Base-by-base conservation (phyloP, 2,329 filamentous ascomycete genomes). In the Fusarium coffeatum region DNA sequence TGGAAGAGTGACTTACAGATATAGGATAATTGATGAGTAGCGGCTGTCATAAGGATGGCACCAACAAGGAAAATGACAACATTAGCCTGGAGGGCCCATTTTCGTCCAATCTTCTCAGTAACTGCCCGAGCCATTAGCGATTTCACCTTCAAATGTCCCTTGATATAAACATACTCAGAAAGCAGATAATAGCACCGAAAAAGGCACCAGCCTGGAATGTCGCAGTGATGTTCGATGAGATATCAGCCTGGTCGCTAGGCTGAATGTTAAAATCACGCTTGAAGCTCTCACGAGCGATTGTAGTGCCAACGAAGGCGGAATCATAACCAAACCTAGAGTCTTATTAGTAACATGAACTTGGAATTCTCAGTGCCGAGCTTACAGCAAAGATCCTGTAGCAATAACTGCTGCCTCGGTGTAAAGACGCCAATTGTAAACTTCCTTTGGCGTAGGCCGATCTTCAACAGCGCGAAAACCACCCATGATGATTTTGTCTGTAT, bases 401-500 rank as follows among this genome's bases (percentile, higher is more conserved):
- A 86, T 85, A 30, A 86, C 78, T n/a, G 81, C 72, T 0, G 83
- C 81, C 48, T 84, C 81, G 8, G 76, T 78, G 69, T 87, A 87
- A 23, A 87, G 76, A 6, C 82, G 79, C 82, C 82, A 84, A 66
- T 86, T 87, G 76, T 86, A 86, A 67, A 87, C 85, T 76, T 86
- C 84, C 62, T 82, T 80, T 22, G 86, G 86, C 66, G 85, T 88
- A 27, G 85, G 85, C 69, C 86, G 80, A 74, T 88, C 86, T 73
- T 87, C 86, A 40, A 84, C 82, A 40, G 84, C 84, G 53, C 82
- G 81, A 69, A 84, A 76, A 28, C 79, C 78, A 58, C 76, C 78
- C 79, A 81, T 81, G 51, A 50, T 51, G 53, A 30, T 12, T 18
- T 18, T 30, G 20, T 53, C 13, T 27, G 20, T 8, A 23, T 32